A percentile compares a stretch with the other conserved stretches of the same genome.
These are phyloP conservation scores for Garcia nutans DNA, from an alignment of 345 rosid genomes.

Conservation along the genomic window DNA sequence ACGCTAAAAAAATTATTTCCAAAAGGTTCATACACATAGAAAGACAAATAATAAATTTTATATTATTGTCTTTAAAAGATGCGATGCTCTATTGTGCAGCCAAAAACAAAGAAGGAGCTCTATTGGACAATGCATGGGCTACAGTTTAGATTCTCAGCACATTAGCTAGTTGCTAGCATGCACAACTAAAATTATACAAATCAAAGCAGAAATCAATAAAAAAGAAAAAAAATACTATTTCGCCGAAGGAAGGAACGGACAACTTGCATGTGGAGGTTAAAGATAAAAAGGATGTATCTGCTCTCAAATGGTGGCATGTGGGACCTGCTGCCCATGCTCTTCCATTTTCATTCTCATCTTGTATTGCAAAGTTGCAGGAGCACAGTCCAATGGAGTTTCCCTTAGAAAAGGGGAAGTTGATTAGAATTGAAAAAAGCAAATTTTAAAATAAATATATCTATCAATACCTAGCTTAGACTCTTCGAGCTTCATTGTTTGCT, in stretches of 20 bases:
- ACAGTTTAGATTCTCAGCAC: slow-evolving; percentile 1
- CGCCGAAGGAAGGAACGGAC: slow-evolving; percentile 2
- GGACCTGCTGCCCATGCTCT: slow-evolving; percentile 29
- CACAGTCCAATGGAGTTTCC: slow-evolving; percentile 91
- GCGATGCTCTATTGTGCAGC: neutral
- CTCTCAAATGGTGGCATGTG: slow-evolving; percentile 6
- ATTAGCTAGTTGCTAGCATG: neutral
- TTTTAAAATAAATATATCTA: too few relatives aligned
- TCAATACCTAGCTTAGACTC: neutral
- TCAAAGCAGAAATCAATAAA: neutral
- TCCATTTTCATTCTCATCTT: slow-evolving; percentile 75
- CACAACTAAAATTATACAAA: slow-evolving; percentile 14
- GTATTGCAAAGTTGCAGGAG: slow-evolving; percentile 77
- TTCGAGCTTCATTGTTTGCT: neutral
- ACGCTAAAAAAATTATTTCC: too few relatives aligned
- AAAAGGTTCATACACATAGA: neutral
- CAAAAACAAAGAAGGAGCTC: neutral
- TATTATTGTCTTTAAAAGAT: slow-evolving; percentile 12
- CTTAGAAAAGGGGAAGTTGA: slow-evolving; percentile 35
- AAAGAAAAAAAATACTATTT: neutral
- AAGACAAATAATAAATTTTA: neutral
- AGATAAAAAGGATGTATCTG: neutral
- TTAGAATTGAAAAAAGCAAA: slow-evolving; percentile 2
- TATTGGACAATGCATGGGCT: slow-evolving; percentile 9
- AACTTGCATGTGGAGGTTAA: slow-evolving; percentile 17